These are phyloP conservation scores for Penicillium rolfsii DNA, from an alignment of 2,329 filamentous ascomycete genomes.

Conservation along the genomic window DNA sequence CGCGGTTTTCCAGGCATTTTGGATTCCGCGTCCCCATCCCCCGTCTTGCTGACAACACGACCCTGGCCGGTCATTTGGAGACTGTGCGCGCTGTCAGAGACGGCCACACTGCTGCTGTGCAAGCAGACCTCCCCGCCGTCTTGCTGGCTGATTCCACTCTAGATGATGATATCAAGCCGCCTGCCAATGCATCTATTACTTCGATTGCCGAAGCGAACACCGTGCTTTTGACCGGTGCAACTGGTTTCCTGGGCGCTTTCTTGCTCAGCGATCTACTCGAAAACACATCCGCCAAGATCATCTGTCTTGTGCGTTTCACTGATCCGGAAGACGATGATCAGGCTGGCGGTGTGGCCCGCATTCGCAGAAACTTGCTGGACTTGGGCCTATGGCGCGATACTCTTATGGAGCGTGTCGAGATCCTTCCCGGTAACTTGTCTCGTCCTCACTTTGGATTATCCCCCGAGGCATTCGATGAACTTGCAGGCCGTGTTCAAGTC, in stretches of 20 bases:
- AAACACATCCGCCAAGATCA: constrained; percentile 67
- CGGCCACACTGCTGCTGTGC: constrained; percentile 72
- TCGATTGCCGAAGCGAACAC: constrained; percentile 68
- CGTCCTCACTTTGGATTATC: constrained; percentile 70
- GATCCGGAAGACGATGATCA: constrained; percentile 67
- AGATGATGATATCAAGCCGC: constrained; percentile 68
- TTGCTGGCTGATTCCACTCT: constrained; percentile 68
- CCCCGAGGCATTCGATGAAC: constrained; percentile 65
- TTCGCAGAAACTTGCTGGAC: constrained; percentile 77
- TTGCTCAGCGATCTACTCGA: constrained; percentile 70
- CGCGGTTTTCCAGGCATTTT: constrained; percentile 68
- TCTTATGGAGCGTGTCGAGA: constrained; percentile 76
- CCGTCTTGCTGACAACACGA: constrained; percentile 71
- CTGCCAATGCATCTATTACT: constrained; percentile 55
- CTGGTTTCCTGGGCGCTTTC: constrained; percentile 76
- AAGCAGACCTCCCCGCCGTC: constrained; percentile 73
- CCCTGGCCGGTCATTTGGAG: constrained; percentile 71
- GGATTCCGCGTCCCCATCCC: constrained; percentile 73
- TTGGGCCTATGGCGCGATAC: constrained; percentile 76
- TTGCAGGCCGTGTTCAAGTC: constrained; percentile 69
- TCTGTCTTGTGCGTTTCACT: constrained; percentile 73
- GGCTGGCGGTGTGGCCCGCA: constrained; percentile 69
- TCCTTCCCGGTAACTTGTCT: constrained; percentile 73
- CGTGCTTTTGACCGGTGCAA: constrained; percentile 73
- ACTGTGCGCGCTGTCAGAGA: constrained; percentile 72